Percentiles rank a stretch among this genome's conserved stretches.
Conservation (phyloP, 768 basidiomycete genomes). For the Leccinum aurantiacum region DNA sequence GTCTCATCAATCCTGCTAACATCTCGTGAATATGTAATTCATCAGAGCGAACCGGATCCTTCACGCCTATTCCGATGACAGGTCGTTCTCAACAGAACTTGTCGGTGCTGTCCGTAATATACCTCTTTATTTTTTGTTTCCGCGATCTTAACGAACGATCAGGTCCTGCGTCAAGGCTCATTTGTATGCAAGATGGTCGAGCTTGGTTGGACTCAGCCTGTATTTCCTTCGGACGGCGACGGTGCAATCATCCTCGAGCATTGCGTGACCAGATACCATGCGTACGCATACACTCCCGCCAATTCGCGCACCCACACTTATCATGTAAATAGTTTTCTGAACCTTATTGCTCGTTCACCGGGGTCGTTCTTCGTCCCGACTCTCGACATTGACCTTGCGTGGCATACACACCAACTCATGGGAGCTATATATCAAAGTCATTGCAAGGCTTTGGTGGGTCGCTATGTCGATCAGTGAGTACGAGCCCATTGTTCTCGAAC, state of each 20-base stretch:
- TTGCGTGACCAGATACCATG: constrained; percentile 55
- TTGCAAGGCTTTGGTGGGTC: constrained; percentile 38
- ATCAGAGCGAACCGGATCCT: constrained; percentile 36
- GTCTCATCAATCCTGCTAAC: background rate
- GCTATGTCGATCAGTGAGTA: constrained; percentile 57
- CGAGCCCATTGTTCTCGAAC: too few relatives aligned
- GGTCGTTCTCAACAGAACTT: constrained; percentile 54
- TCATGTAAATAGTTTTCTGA: constrained; percentile 41
- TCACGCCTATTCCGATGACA: constrained; percentile 49
- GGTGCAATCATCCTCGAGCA: constrained; percentile 46
- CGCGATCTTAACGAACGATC: background rate
- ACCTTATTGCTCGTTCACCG: constrained; percentile 47
- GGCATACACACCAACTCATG: constrained; percentile 70
- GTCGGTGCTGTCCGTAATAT: constrained; percentile 47
- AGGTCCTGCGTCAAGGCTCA: constrained; percentile 56
- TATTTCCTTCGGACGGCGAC: constrained; percentile 38
- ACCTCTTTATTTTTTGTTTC: background rate
- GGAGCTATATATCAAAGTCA: constrained; percentile 43
- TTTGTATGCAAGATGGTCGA: constrained; percentile 55
- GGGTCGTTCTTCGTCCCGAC: constrained; percentile 54
- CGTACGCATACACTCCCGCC: constrained; percentile 32
- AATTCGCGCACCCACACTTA: background rate
- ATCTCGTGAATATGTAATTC: background rate
- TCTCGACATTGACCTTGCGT: constrained; percentile 67
- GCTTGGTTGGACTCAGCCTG: constrained; percentile 48